phyloP scores from a whole-genome alignment of 2,329 filamentous ascomycete genomes.

The Salinomyces thailandicus region DNA sequence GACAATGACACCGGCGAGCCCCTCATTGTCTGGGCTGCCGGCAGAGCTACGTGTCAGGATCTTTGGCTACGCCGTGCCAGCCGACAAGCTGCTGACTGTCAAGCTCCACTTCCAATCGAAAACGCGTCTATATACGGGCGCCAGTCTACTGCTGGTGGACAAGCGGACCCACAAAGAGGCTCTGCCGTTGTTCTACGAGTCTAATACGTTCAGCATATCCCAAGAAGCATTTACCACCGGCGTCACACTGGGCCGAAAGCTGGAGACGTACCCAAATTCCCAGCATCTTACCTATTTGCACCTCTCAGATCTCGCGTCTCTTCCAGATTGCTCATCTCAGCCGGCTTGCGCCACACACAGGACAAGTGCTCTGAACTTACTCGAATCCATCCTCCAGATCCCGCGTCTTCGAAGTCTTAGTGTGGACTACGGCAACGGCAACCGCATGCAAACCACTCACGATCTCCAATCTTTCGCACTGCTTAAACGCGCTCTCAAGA shows the following conservation, averaged over 20 bases:
- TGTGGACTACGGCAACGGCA: not conserved
- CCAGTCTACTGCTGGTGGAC: not conserved
- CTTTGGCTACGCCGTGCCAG: not conserved
- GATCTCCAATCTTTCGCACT: too few species aligned
- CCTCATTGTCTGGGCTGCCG: not conserved
- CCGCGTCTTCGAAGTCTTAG: not conserved
- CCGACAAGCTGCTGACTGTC: not conserved
- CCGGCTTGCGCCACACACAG: too few species aligned
- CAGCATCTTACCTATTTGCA: not conserved
- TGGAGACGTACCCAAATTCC: too few species aligned
- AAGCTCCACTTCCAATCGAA: not conserved
- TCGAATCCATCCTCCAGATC: too few species aligned
- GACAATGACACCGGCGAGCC: not conserved
- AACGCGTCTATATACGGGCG: slow-evolving; percentile 1
- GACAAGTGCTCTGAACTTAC: too few species aligned
- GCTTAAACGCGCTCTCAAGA: too few species aligned
- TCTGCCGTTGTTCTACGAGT: not conserved
- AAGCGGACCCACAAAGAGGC: not conserved
- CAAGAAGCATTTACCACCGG: not conserved
- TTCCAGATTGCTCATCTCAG: not conserved
- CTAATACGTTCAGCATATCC: not conserved
- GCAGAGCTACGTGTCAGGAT: not conserved
- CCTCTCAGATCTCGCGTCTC: not conserved
- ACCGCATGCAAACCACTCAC: too few species aligned
- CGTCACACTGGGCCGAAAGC: too few species aligned